Evolutionary conservation across 345 rosid species (phyloP).

Genomic region (Lepidium didymum): DNA sequence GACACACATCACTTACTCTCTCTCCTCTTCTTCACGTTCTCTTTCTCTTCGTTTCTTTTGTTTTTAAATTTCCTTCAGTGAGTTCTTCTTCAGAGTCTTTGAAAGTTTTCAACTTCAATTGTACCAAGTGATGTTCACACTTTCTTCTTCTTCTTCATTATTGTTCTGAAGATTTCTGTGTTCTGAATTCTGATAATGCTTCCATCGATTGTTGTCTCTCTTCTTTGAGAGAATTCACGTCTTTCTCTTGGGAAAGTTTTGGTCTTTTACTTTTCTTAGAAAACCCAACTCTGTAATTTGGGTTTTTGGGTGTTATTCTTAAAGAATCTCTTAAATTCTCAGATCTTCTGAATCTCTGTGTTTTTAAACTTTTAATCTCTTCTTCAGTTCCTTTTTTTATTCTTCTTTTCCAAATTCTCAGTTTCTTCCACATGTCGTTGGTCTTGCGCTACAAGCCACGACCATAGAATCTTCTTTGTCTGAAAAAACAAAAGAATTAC

Average conservation of each 20-base stretch:
- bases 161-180: conserved; percentile 7
- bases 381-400: not conserved
- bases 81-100: not conserved
- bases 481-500: conserved; percentile 8
- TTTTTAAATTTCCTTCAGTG: not conserved
- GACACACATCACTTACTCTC: conserved; percentile 13
- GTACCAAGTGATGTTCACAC: conserved; percentile 31
- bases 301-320: not conserved
- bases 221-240: conserved; percentile 36
- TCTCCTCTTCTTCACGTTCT: not conserved
- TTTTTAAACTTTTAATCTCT: not conserved
- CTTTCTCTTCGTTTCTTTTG: not conserved
- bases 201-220: conserved; percentile 32
- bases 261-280: not conserved
- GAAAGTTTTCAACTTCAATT: not conserved
- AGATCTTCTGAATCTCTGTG: conserved; percentile 26
- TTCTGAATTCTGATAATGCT: conserved; percentile 29
- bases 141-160: conserved; percentile 16
- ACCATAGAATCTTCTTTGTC: conserved; percentile 30
- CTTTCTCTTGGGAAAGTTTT: conserved; percentile 2
- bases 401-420: not conserved
- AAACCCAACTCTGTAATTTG: conserved; percentile 7
- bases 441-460: conserved; percentile 31
- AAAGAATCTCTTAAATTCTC: conserved; percentile 23
- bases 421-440: conserved; percentile 26